These are phyloP conservation scores for Botrytis porri DNA, from an alignment of 2,329 filamentous ascomycete species.

Conservation along the genomic window DNA sequence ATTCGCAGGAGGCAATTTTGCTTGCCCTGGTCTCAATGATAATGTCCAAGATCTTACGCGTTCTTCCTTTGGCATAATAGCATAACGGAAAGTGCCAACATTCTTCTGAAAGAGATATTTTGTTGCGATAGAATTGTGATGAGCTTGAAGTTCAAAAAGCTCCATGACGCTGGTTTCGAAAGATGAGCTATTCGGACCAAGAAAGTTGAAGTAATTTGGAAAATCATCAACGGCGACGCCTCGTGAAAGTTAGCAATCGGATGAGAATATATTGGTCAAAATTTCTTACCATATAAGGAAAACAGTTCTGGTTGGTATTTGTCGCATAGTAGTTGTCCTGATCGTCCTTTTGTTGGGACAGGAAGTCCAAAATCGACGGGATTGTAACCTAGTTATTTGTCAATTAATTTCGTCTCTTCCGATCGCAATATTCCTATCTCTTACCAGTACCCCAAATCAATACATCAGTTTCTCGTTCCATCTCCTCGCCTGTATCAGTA, in stretches of 20 bases:
- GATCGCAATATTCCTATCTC: background rate
- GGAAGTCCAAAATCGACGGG: slow-evolving; percentile 11
- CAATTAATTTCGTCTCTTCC: background rate
- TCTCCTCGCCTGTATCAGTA: background rate
- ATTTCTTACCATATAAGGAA: slow-evolving; percentile 2
- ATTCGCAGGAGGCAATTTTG: background rate
- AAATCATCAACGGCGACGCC: slow-evolving; percentile 8
- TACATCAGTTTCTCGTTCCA: background rate
- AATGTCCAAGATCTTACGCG: slow-evolving; percentile 9
- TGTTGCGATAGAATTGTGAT: background rate
- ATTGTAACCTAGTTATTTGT: slow-evolving; percentile 1
- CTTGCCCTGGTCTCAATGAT: slow-evolving; percentile 5
- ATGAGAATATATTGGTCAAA: background rate
- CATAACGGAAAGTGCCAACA: slow-evolving; percentile 7
- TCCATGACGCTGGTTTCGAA: slow-evolving; percentile 8
- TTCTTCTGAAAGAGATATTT: slow-evolving; percentile 8
- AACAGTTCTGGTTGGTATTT: slow-evolving; percentile 13
- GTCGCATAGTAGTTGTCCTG: slow-evolving; percentile 7
- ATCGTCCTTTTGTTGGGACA: slow-evolving; percentile 3
- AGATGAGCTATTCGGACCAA: slow-evolving; percentile 9
- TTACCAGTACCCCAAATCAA: slow-evolving; percentile 14
- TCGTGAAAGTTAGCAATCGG: background rate
- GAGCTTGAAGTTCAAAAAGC: slow-evolving; percentile 10
- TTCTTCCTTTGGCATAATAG: slow-evolving; percentile 9
- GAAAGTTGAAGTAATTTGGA: slow-evolving; percentile 13